Base-by-base conservation (phyloP, 768 basidiomycete species). In the Boletus patriciae region DNA sequence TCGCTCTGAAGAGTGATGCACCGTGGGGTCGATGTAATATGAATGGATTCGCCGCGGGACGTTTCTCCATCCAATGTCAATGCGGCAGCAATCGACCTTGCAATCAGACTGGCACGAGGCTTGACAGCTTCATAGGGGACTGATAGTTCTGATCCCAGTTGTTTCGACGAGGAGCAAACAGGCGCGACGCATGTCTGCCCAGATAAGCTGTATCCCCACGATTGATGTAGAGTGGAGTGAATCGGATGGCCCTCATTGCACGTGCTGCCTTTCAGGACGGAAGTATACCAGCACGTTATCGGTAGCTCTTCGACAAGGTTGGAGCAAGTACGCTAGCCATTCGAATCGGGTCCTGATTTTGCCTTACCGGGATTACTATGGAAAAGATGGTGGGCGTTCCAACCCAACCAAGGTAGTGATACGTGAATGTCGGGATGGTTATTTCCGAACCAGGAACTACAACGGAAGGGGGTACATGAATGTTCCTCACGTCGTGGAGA, bases 361-460 rank as follows among this genome's bases (percentile, higher is more conserved):
- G 29, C 59, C 46, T 58, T 38, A 11, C 12, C 6, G 8, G n/a
- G 46, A 40, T 21, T 33, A 19, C 38, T 40, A 40, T 29, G 47
- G 18, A 40, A 40, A 31, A 33, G 34, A 49, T 38, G 18, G 1
- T 5, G 42, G 10, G 11, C 12, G 36, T 33, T 23, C 18, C 15
- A 10, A 13, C 52, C 34, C n/a, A 46, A 43, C 57, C 25, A 51
- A 23, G 54, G 52, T 23, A 57, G 9, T 49, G 55, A 61, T 65
- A 57, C 58, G 66, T 13, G 59, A 54, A 15, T 9, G 36, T 49
- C 66, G 62, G 66, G 2, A 7, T 40, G 6, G 41, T 42, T 21
- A 67, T 60, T 44, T 55, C 54, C 46, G 58, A 52, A 36, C 9
- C 11, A 31, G 11, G 29, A 10, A 37, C 9, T 38, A 37, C 18